Conservation (phyloP, 2,329 filamentous ascomycete species). For the Dactylellina leptospora region DNA sequence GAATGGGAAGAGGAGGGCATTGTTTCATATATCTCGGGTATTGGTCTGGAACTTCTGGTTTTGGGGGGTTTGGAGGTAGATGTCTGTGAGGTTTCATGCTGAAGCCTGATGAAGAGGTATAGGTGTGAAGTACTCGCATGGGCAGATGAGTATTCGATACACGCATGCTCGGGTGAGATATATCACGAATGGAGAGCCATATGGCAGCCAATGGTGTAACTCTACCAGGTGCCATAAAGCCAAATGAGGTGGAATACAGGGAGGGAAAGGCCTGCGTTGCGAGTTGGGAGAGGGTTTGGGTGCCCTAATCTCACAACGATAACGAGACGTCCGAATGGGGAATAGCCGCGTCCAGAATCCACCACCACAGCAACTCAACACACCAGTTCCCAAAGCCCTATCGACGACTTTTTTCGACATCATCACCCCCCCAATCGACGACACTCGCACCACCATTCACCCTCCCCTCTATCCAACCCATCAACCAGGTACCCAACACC, state of each 20-base stretch:
- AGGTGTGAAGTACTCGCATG: too few relatives aligned
- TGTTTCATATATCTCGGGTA: too few relatives aligned
- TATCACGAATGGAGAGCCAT: too few relatives aligned
- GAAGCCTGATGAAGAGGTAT: too few relatives aligned
- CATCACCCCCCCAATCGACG: constrained; percentile 22
- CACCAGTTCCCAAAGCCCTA: constrained; percentile 31
- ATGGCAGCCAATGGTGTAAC: too few relatives aligned
- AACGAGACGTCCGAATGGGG: constrained; percentile 41
- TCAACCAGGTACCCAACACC: not conserved
- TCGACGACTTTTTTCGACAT: constrained; percentile 9
- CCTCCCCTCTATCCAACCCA: not conserved
- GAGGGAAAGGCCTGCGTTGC: constrained; percentile 1
- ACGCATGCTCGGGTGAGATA: too few relatives aligned
- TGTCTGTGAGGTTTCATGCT: too few relatives aligned
- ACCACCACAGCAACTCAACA: constrained; percentile 49
- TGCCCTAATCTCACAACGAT: constrained; percentile 44
- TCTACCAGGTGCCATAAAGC: too few relatives aligned
- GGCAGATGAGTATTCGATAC: too few relatives aligned
- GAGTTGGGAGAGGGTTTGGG: constrained; percentile 35
- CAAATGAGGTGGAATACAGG: not conserved
- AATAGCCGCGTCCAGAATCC: constrained; percentile 26
- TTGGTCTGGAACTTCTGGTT: too few relatives aligned
- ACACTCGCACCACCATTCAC: constrained; percentile 1
- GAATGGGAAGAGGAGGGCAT: too few relatives aligned
- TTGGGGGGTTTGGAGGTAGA: too few relatives aligned